Evolutionary conservation across 345 rosid genomes (phyloP).

Genomic region (Populus pruinosa): DNA sequence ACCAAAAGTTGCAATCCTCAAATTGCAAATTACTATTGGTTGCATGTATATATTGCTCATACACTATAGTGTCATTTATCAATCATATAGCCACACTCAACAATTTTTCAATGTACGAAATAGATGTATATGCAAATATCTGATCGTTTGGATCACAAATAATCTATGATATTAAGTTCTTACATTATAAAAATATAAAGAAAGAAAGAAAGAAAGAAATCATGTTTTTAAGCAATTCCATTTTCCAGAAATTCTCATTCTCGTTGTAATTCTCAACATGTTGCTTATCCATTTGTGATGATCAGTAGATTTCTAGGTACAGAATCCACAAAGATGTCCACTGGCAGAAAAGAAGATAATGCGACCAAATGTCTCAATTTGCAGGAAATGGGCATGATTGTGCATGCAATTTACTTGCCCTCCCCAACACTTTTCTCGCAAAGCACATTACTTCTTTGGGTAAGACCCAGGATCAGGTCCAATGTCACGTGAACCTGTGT

Average conservation of each 20-base stretch:
- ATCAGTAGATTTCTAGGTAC: background rate
- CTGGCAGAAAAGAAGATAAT: background rate
- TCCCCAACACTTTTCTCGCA: background rate
- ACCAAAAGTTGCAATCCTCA: background rate
- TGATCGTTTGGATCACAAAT: background rate
- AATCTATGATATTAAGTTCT: background rate
- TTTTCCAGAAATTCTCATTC: background rate
- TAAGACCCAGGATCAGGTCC: constrained; percentile 79
- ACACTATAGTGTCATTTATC: background rate
- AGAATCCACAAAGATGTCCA: background rate
- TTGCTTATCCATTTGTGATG: background rate
- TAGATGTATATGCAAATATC: background rate
- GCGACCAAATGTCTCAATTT: background rate
- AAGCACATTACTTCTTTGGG: constrained; percentile 54
- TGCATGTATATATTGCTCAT: background rate
- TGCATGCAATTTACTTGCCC: background rate
- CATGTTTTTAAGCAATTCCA: background rate
- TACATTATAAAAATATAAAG: background rate
- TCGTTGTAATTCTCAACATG: background rate
- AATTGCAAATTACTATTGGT: background rate
- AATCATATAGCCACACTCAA: background rate
- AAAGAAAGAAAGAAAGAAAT: background rate
- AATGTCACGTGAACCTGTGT: constrained; percentile 84
- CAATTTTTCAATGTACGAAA: background rate
- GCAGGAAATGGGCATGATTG: background rate